Evolutionary conservation across 345 rosid species (phyloP).

Genomic region (Camelina neglecta): DNA sequence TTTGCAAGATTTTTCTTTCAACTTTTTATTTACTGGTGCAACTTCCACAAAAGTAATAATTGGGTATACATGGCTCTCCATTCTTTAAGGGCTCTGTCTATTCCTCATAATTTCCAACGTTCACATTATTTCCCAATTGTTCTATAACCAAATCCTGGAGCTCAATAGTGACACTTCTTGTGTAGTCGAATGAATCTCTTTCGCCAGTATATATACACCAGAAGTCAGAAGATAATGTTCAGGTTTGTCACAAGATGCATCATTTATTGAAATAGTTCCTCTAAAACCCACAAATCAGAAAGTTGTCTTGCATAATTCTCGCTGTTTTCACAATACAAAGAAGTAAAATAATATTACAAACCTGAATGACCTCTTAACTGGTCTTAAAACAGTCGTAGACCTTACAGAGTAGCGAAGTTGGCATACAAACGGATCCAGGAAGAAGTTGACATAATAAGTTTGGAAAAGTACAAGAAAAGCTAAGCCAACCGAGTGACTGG

Average conservation of each 20-base stretch:
- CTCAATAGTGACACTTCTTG: neutral
- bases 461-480: slow-evolving; percentile 1
- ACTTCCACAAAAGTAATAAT: neutral
- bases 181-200: neutral
- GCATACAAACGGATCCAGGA: neutral
- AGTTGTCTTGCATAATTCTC: neutral
- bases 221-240: neutral
- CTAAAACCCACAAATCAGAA: neutral
- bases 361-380: neutral
- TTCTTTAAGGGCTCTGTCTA: neutral
- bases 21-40: neutral
- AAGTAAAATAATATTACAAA: neutral
- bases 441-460: neutral
- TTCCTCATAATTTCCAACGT: neutral
- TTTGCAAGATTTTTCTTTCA: neutral
- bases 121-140: neutral
- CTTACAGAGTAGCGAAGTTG: slow-evolving; percentile 29
- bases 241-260: neutral
- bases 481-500: slow-evolving; percentile 21
- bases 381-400: neutral
- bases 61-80: neutral
- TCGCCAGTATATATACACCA: neutral
- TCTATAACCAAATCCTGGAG: neutral
- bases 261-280: neutral
- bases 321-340: neutral